Conservation (phyloP, 345 rosid genomes). For the Hypericum perforatum region DNA sequence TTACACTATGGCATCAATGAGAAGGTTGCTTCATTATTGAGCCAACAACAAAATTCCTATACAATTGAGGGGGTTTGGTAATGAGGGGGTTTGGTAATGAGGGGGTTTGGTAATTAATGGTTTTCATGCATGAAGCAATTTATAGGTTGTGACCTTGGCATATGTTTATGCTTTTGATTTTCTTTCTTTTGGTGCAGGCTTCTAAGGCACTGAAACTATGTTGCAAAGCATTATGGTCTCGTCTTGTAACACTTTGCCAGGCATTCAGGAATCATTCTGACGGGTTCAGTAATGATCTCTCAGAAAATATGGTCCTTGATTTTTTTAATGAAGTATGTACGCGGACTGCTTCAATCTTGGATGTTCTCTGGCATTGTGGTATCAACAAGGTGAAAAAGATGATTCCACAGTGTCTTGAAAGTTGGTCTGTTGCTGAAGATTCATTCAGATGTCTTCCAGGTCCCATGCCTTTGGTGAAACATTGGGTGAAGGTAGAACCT, state of each 20-base stretch:
- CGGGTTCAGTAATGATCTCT: slow-evolving; percentile 22
- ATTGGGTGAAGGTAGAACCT: slow-evolving; percentile 82
- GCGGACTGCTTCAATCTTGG: slow-evolving; percentile 61
- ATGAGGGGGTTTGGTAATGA: not conserved
- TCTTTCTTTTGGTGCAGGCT: slow-evolving; percentile 44
- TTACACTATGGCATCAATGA: no score
- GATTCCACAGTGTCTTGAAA: slow-evolving; percentile 39
- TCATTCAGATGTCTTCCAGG: slow-evolving; percentile 38
- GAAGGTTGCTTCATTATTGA: no score
- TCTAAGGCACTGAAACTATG: slow-evolving; percentile 58
- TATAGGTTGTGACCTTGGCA: not conserved
- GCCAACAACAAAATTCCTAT: no score
- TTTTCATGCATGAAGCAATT: not conserved
- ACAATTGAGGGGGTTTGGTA: not conserved
- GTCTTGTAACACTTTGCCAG: slow-evolving; percentile 40
- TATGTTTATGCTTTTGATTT: slow-evolving; percentile 4
- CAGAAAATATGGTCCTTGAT: slow-evolving; percentile 44
- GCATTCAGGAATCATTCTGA: slow-evolving; percentile 25
- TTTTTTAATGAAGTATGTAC: slow-evolving; percentile 48
- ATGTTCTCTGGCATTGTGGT: slow-evolving; percentile 55
- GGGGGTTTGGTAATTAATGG: not conserved
- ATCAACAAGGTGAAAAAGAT: slow-evolving; percentile 28
- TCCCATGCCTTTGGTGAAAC: slow-evolving; percentile 65
- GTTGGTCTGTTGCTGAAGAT: slow-evolving; percentile 55
- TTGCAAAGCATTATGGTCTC: slow-evolving; percentile 69